Percentiles rank a stretch among this genome's conserved stretches.
Evolutionary conservation across 164 flowering plant genomes (phyloP).

Genomic region (Saururus chinensis): DNA sequence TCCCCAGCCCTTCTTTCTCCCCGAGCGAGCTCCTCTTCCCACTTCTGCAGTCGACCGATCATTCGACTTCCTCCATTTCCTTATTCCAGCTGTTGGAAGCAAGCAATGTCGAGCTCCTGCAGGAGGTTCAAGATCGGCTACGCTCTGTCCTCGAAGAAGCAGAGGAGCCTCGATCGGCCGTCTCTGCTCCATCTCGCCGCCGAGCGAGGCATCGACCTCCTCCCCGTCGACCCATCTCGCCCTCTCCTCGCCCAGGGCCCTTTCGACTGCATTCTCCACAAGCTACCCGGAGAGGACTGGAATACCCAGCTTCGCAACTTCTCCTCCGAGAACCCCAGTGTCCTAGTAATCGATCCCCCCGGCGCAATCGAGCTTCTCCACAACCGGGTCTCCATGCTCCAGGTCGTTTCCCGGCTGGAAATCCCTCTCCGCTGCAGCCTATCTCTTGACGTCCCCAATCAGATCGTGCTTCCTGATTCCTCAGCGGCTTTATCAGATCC

Average conservation of each 20-base stretch:
- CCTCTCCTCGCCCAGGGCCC: constrained; percentile 33
- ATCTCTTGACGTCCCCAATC: constrained; percentile 66
- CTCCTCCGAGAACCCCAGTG: constrained; percentile 15
- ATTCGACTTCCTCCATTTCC: too few species aligned
- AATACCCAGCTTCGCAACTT: constrained; percentile 16
- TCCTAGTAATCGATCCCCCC: constrained; percentile 22
- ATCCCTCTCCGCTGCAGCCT: constrained; percentile 10
- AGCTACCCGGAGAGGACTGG: constrained; percentile 28
- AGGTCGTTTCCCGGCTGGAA: constrained; percentile 53
- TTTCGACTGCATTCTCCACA: constrained; percentile 33
- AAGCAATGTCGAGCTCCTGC: neutral
- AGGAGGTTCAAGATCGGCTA: constrained; percentile 26
- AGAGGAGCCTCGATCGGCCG: constrained; percentile 25
- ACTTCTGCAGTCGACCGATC: too few species aligned
- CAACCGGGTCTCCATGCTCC: constrained; percentile 75
- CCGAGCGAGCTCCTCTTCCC: too few species aligned
- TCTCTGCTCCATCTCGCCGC: constrained; percentile 25
- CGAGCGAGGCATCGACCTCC: constrained; percentile 26
- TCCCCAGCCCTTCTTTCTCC: too few species aligned
- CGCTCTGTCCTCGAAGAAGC: constrained; percentile 32
- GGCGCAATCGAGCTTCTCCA: constrained; percentile 26
- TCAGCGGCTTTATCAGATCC: constrained; percentile 23
- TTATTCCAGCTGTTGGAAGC: too few species aligned
- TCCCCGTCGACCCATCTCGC: constrained; percentile 18
- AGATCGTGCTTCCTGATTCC: constrained; percentile 42